Conservation (phyloP, 192 early-diverging fungal species). For the Rhizophagus sp. region DNA sequence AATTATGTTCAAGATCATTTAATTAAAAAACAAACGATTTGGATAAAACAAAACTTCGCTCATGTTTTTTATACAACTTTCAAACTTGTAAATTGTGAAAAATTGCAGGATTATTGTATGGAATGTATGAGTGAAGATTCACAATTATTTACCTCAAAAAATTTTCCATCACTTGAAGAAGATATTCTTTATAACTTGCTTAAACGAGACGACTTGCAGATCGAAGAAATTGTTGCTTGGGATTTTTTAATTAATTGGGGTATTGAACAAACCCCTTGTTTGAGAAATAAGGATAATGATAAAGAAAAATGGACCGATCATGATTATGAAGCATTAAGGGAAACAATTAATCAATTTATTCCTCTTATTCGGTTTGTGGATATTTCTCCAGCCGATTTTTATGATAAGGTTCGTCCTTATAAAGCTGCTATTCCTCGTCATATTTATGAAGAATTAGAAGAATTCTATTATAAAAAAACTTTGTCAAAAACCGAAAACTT, state of each 20-base stretch:
- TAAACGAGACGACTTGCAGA: background rate
- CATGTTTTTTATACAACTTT: background rate
- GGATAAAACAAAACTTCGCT: background rate
- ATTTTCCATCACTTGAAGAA: background rate
- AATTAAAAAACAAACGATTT: conserved; percentile 1
- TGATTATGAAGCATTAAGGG: background rate
- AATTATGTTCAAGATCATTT: conserved; percentile 15
- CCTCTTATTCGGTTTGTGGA: background rate
- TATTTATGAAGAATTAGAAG: background rate
- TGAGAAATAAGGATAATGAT: background rate
- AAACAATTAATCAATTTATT: background rate
- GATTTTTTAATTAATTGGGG: conserved; percentile 21
- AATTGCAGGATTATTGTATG: conserved; percentile 4
- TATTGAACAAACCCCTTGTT: no score
- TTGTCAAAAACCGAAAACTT: background rate
- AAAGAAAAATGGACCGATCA: no score
- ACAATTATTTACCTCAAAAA: background rate
- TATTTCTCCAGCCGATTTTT: no score
- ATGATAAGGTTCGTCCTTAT: background rate
- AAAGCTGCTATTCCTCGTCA: background rate
- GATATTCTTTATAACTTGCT: no score
- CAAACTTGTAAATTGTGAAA: background rate
- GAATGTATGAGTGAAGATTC: conserved; percentile 3
- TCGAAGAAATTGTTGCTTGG: conserved; percentile 21
- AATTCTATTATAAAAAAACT: background rate